Conservation (phyloP, 352 stramenopile genomes). For the Elongisporangium prolatum region DNA sequence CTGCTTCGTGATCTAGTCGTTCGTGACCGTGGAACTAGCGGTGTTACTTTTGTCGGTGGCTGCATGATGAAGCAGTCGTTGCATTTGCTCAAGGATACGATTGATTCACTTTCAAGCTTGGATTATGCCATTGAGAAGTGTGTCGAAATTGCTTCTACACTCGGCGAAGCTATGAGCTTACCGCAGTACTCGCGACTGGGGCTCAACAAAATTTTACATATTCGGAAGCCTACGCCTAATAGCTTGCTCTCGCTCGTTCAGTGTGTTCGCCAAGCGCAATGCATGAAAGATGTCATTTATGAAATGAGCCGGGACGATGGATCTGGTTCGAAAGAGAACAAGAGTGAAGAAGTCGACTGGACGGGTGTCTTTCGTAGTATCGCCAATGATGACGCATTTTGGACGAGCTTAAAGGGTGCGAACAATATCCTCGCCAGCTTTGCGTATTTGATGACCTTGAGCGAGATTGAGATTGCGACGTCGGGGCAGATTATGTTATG, state of each 20-base stretch:
- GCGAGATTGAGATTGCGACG: conserved; percentile 14
- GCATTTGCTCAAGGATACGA: conserved; percentile 13
- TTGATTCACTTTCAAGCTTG: conserved; percentile 18
- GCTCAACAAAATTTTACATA: background rate
- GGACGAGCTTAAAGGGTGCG: conserved; percentile 10
- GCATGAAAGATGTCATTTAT: conserved; percentile 4
- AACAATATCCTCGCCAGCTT: conserved; percentile 20
- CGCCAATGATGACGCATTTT: conserved; percentile 21
- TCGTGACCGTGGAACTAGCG: background rate
- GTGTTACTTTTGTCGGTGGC: conserved; percentile 10
- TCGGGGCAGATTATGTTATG: conserved; percentile 26
- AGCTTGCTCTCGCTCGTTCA: conserved; percentile 15
- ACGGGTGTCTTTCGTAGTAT: background rate
- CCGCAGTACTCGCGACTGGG: background rate
- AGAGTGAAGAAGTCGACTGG: background rate
- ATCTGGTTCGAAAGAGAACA: background rate
- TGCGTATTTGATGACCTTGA: conserved; percentile 19
- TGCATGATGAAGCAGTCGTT: conserved; percentile 34
- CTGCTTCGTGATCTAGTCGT: conserved; percentile 4
- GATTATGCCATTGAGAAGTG: conserved; percentile 12
- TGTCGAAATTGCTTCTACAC: conserved; percentile 12
- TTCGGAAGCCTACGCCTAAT: conserved; percentile 2
- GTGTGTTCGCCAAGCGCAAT: conserved; percentile 15
- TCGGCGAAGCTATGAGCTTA: background rate
- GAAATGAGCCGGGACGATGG: background rate